These are phyloP conservation scores for Gillenia trifoliata DNA, from an alignment of 306 rosid species.

Conservation along the genomic window DNA sequence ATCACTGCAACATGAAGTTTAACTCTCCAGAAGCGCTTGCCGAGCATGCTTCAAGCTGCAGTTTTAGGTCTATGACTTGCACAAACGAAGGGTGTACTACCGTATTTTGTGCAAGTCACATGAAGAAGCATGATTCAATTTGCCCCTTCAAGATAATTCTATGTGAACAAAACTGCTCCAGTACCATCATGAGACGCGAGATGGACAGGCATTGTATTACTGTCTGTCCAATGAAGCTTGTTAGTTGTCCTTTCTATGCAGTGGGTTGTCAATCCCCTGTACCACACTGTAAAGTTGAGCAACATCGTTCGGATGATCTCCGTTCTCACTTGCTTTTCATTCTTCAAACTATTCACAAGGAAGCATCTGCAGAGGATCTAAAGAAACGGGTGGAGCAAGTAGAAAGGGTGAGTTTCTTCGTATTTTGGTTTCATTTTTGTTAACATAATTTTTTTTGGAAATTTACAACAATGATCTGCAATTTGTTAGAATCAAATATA, in stretches of 20 bases:
- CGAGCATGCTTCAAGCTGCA: slow-evolving; percentile 43
- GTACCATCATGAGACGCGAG: slow-evolving; percentile 60
- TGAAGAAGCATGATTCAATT: slow-evolving; percentile 56
- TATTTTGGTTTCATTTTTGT: background rate
- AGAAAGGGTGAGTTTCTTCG: slow-evolving; percentile 40
- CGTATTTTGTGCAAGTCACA: slow-evolving; percentile 47
- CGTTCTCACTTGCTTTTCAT: slow-evolving; percentile 50
- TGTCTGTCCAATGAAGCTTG: slow-evolving; percentile 80
- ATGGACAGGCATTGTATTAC: slow-evolving; percentile 94
- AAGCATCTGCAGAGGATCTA: slow-evolving; percentile 48
- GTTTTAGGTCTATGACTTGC: slow-evolving; percentile 51
- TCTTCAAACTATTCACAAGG: slow-evolving; percentile 54
- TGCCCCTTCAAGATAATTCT: slow-evolving; percentile 76
- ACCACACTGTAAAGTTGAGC: slow-evolving; percentile 46
- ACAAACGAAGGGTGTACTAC: slow-evolving; percentile 59
- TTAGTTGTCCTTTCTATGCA: slow-evolving; percentile 71
- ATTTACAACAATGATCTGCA: background rate
- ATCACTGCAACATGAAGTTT: slow-evolving; percentile 52
- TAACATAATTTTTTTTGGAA: background rate
- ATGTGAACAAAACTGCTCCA: slow-evolving; percentile 76
- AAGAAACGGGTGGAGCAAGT: slow-evolving; percentile 48
- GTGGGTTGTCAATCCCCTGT: slow-evolving; percentile 64
- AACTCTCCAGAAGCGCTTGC: slow-evolving; percentile 44
- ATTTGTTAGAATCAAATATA: no score
- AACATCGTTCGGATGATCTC: slow-evolving; percentile 46